These are phyloP conservation scores for Sisymbrium altissimum DNA, from an alignment of 345 rosid species.

Conservation along the genomic window DNA sequence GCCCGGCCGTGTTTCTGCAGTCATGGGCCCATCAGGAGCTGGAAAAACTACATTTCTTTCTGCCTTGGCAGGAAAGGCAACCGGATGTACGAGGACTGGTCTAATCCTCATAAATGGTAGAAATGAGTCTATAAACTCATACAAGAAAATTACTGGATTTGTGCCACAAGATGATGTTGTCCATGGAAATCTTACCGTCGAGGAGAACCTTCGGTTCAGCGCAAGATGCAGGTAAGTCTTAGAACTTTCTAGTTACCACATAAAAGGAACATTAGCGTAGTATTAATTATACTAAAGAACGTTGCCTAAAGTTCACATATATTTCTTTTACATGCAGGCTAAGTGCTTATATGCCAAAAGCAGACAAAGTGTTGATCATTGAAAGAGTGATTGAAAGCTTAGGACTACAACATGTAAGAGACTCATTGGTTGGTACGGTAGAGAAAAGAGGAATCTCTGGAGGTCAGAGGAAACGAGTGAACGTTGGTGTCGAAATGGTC, in stretches of 20 bases:
- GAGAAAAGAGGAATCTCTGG: slow-evolving; percentile 91
- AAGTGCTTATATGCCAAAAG: slow-evolving; percentile 71
- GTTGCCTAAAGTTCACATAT: not conserved
- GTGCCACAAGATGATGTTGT: slow-evolving; percentile 97
- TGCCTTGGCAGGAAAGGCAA: slow-evolving; percentile 76
- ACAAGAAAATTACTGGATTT: slow-evolving; percentile 78
- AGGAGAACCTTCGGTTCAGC: slow-evolving; percentile 86
- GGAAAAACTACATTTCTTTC: slow-evolving; percentile 91
- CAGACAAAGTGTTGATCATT: slow-evolving; percentile 79
- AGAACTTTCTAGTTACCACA: not conserved
- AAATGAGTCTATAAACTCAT: slow-evolving; percentile 65
- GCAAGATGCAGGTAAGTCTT: slow-evolving; percentile 70
- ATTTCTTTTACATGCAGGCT: slow-evolving; percentile 41
- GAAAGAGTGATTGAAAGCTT: slow-evolving; percentile 91
- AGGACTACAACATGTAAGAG: slow-evolving; percentile 77
- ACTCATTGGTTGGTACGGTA: slow-evolving; percentile 87
- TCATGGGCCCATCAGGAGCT: slow-evolving; percentile 98
- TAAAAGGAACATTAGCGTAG: not conserved
- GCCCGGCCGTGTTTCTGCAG: slow-evolving; percentile 97
- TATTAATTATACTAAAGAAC: not conserved
- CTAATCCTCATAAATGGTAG: slow-evolving; percentile 72
- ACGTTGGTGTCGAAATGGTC: slow-evolving; percentile 91
- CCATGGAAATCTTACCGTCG: slow-evolving; percentile 90
- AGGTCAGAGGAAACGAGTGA: slow-evolving; percentile 92
- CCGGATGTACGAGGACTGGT: slow-evolving; percentile 68